A percentile compares a stretch with the other conserved stretches of the same genome.
These are phyloP conservation scores for Sclerotinia trifoliorum DNA, from an alignment of 2,329 filamentous ascomycete genomes.

Conservation along the genomic window DNA sequence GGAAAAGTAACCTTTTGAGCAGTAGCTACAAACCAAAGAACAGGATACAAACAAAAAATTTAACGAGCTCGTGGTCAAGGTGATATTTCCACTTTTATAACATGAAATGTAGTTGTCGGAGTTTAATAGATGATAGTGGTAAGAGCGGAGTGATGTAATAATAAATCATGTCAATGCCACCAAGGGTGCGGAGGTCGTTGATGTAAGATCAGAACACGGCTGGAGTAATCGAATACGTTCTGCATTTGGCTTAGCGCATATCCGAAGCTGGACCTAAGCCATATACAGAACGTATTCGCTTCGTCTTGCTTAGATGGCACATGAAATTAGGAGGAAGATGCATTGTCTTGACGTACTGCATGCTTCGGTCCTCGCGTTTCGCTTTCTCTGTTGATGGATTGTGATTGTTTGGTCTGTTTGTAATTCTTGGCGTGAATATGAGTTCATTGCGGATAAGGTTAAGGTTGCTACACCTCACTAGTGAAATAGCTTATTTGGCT, in stretches of 20 bases:
- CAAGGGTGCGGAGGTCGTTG: not conserved
- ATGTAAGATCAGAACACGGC: not conserved
- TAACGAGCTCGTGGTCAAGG: not conserved
- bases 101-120: too few relatives aligned
- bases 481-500: not conserved
- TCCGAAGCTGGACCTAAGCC: not conserved
- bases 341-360: not conserved
- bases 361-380: not conserved
- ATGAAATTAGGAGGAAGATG: not conserved
- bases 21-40: not conserved
- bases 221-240: not conserved
- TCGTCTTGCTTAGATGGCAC: not conserved
- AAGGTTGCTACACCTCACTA: not conserved
- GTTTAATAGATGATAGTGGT: too few relatives aligned
- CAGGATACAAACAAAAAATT: not conserved
- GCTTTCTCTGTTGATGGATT: not conserved
- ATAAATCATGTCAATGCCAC: not conserved
- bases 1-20: not conserved
- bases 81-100: not conserved
- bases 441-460: not conserved
- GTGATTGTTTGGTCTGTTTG: not conserved
- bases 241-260: not conserved
- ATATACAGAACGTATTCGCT: slow-evolving; percentile 9
- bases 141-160: not conserved
- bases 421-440: not conserved